Percentiles rank a stretch among this genome's conserved stretches.
These are phyloP conservation scores for Aphanomyces astaci DNA, from an alignment of 352 stramenopile genomes.

Conservation along the genomic window DNA sequence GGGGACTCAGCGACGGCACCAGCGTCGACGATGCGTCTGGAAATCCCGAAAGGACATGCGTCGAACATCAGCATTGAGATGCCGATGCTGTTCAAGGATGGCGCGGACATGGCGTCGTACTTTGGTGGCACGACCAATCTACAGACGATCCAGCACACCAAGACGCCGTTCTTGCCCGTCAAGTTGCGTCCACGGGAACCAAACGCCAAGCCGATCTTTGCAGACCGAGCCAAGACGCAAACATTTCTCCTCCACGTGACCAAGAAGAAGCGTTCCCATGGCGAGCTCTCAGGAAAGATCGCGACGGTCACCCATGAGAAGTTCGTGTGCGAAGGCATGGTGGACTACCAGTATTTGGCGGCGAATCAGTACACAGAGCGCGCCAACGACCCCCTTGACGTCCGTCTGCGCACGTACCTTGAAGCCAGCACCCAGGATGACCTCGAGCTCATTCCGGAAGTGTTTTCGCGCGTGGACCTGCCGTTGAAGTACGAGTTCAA, in stretches of 20 bases:
- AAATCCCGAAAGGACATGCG: constrained; percentile 1
- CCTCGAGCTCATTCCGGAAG: constrained; percentile 66
- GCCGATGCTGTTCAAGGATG: constrained; percentile 20
- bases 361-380: constrained; percentile 35
- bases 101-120: constrained; percentile 2
- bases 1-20: background rate
- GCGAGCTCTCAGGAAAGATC: constrained; percentile 34
- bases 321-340: constrained; percentile 81
- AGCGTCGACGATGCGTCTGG: background rate
- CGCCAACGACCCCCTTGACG: constrained; percentile 28
- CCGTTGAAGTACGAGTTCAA: constrained; percentile 80
- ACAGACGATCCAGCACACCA: constrained; percentile 57
- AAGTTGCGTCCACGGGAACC: constrained; percentile 66
- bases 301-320: constrained; percentile 62
- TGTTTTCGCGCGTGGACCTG: constrained; percentile 78
- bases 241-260: constrained; percentile 54
- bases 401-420: constrained; percentile 53
- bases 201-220: constrained; percentile 76
- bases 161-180: constrained; percentile 68
- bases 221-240: constrained; percentile 73
- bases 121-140: constrained; percentile 48
- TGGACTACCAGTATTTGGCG: constrained; percentile 80
- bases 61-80: constrained; percentile 14
- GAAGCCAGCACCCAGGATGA: constrained; percentile 39
- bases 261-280: constrained; percentile 25